Percentiles rank a stretch among this genome's conserved stretches.
Conservation (phyloP, 2,329 filamentous ascomycete species). For the Harringtonia lauricola region DNA sequence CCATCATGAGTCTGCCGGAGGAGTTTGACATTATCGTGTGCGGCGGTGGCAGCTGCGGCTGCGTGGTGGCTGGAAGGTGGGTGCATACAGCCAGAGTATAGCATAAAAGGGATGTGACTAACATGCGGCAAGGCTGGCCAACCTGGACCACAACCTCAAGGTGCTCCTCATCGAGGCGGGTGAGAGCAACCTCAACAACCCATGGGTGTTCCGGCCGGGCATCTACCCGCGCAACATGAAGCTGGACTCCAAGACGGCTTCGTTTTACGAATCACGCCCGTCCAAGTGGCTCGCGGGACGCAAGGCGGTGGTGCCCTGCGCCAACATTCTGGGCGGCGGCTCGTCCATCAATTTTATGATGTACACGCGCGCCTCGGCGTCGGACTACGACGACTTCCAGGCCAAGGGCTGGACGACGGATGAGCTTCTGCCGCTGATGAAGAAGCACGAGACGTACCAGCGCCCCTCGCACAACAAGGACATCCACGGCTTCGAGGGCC, state of each 20-base stretch:
- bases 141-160: conserved; percentile 62
- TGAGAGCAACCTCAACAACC: conserved; percentile 66
- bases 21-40: conserved; percentile 76
- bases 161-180: conserved; percentile 62
- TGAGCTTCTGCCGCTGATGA: conserved; percentile 66
- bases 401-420: conserved; percentile 70
- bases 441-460: conserved; percentile 72
- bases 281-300: conserved; percentile 62
- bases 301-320: conserved; percentile 63
- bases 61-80: conserved; percentile 47
- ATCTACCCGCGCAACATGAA: conserved; percentile 74
- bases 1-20: conserved; percentile 40
- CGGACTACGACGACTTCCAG: conserved; percentile 70
- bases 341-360: conserved; percentile 75
- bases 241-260: conserved; percentile 69
- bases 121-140: conserved; percentile 46
- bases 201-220: conserved; percentile 64
- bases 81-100: too few relatives aligned
- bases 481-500: conserved; percentile 66
- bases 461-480: conserved; percentile 52
- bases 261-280: conserved; percentile 69
- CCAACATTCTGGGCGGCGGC: conserved; percentile 60
- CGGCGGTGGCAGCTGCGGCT: conserved; percentile 59
- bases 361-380: conserved; percentile 62
- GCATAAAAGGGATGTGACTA: too few relatives aligned